Evolutionary conservation across 1,284 basidiomycete genomes (phyloP), one percentile per base, ranked within the genome.

Genomic region (Trametes polyzona): DNA sequence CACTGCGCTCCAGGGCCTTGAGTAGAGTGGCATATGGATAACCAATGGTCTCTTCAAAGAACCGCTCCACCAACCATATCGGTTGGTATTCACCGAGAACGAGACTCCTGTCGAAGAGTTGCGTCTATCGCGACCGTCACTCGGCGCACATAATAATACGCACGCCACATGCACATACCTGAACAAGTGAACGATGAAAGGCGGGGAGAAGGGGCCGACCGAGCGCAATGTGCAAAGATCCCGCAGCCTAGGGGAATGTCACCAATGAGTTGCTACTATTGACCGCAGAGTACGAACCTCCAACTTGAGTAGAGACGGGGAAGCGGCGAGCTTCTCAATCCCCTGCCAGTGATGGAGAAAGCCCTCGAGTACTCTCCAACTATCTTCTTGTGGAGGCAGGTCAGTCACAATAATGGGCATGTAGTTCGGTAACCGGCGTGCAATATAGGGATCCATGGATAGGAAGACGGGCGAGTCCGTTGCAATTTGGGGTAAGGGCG

Each of bases 401-500:
- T 78, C 70, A 16, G 91, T 74, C 3, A 84, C 73, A 14, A 87
- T 83, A 7, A 92, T 82, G 0, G 93, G 93, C 68, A 92, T 86
- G 58, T 83, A 85, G 35, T 87, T 88, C 24, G 87, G 86, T 0
- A 95, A 76, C 44, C 82, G 79, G 6, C 91, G 83, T 2, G 83
- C 81, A 46, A 93, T 83, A 37, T 83, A 77, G 4, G 89, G 83
- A 67, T 91, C 91, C 55, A 95, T 90, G 0, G 83, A 83, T 0
- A 78, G 72, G 24, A 68, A 71, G 0, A 83, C 85, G 0, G 78
- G 74, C 1, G 88, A 87, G 17, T 74, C 71, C 1, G 76, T 67
- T 0, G 60, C 52, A 11, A 79, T 80, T 5, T 76, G 68, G 0
- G 75, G 71, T 1, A 76, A 67, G 14, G 73, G 72, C 33, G 71